Evolutionary conservation across 2,329 filamentous ascomycete species (phyloP), one percentile per base, ranked within the genome.

Genomic region (Alternaria gansuensis): DNA sequence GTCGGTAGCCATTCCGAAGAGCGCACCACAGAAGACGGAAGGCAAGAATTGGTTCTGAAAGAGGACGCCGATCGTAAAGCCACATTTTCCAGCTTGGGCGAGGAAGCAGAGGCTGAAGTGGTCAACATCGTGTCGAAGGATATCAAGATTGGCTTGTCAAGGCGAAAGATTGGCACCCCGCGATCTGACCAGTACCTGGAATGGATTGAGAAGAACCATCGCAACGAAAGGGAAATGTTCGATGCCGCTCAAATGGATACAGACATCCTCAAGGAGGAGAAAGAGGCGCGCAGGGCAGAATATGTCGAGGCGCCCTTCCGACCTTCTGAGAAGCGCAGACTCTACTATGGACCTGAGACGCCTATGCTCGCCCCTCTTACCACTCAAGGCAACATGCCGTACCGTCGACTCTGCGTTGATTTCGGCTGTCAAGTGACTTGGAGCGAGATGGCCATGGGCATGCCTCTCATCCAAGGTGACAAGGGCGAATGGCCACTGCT

Each of bases 371-470:
- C 95, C 4, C 95, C 95, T 34, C 84, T 99, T 48, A 99, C 95
- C 1, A 99, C 95, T 0, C 95, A 98, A 79, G 95, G 95, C 44
- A 99, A 99, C 71, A 83, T 98, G 46, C 95, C 95, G 1, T 99
- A 97, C 82, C 89, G 95, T 56, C 87, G 95, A 49, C 86, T 99
- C 29, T 97, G 93, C 72, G 89, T 92, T 11, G 90, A 93, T 54
- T 85, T 98, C 24, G 95, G 95, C 34, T 93, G 93, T 28, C 90
- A 97, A 74, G 84, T 96, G 48, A 99, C 95, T 0, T 99, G 97
- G 82, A 98, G 94, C 0, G 95, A 99, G 79, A 99, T 99, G 95
- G 95, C 94, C 4, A 91, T 99, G 85, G 89, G 92, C 28, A 82
- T 96, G 77, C 93, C 94, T 9, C 80, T 99, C 40, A 84, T 99